These are phyloP conservation scores for Podospora sp. DNA, from an alignment of 495 filamentous ascomycete species.

Conservation along the genomic window DNA sequence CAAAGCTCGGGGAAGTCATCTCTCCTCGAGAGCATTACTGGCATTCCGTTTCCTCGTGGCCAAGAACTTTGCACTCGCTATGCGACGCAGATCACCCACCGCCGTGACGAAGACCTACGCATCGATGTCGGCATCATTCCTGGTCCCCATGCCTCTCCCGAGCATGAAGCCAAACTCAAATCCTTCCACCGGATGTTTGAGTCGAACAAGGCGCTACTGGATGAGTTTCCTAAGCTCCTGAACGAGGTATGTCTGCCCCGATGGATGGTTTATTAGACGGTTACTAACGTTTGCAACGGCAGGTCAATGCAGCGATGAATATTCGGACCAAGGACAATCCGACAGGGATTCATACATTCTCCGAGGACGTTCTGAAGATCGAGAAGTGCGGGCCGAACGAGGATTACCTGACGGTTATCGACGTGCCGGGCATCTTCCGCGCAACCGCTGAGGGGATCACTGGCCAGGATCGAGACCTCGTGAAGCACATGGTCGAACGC, in stretches of 20 bases:
- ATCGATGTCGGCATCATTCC: conserved; percentile 49
- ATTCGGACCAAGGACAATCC: no score
- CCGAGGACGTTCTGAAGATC: background rate
- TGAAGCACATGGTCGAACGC: no score
- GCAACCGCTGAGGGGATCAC: conserved; percentile 52
- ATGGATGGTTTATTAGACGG: background rate
- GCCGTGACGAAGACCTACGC: conserved; percentile 26
- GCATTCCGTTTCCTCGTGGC: conserved; percentile 49
- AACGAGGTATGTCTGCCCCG: background rate
- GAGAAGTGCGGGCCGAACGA: conserved; percentile 58
- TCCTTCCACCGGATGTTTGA: conserved; percentile 18
- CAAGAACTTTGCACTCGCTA: conserved; percentile 56
- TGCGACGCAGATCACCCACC: conserved; percentile 58
- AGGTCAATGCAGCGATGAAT: no score
- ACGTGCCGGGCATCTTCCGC: conserved; percentile 68
- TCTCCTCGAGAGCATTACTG: conserved; percentile 52
- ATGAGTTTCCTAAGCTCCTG: conserved; percentile 16
- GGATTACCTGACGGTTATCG: conserved; percentile 62
- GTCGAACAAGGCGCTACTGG: conserved; percentile 22
- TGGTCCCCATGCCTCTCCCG: conserved; percentile 31
- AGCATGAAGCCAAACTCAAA: conserved; percentile 23
- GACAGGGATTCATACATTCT: no score
- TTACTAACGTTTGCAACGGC: background rate
- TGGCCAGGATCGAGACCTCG: conserved; percentile 28
- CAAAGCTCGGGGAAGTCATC: conserved; percentile 55